Evolutionary conservation across 1,139 yeast species (phyloP).

Genomic region (Debaryomycetaceae sp.): DNA sequence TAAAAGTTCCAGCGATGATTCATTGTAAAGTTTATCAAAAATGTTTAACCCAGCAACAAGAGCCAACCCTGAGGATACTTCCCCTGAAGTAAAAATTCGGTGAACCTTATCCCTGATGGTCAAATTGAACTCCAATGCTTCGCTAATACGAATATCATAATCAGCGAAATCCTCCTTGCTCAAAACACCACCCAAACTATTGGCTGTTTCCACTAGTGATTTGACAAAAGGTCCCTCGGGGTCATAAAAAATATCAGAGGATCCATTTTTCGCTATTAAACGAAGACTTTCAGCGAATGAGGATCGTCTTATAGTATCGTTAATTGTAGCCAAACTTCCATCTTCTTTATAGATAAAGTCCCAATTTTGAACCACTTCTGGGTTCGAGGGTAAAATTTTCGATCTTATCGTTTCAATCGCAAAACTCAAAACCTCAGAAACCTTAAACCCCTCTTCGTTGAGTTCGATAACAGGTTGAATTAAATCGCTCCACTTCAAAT

Average conservation of each 20-base stretch:
- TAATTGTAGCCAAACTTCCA: slow-evolving; percentile 36
- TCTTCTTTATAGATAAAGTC: slow-evolving; percentile 44
- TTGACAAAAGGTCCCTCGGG: slow-evolving; percentile 73
- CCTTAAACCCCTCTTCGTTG: slow-evolving; percentile 65
- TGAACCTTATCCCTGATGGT: slow-evolving; percentile 32
- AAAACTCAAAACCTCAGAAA: slow-evolving; percentile 45
- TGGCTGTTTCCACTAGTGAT: slow-evolving; percentile 45
- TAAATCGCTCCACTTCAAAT: slow-evolving; percentile 67
- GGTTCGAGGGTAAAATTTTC: slow-evolving; percentile 26
- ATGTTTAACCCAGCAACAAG: slow-evolving; percentile 72
- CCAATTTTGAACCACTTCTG: slow-evolving; percentile 46
- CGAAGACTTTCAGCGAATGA: slow-evolving; percentile 64
- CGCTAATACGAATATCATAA: slow-evolving; percentile 54
- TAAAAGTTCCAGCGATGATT: slow-evolving; percentile 23
- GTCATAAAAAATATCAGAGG: slow-evolving; percentile 75
- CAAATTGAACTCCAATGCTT: slow-evolving; percentile 48
- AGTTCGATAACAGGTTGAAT: slow-evolving; percentile 72
- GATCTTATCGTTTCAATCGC: slow-evolving; percentile 21
- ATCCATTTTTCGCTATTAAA: slow-evolving; percentile 69
- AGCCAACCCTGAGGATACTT: slow-evolving; percentile 84
- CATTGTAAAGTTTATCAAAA: slow-evolving; percentile 33
- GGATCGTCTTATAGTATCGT: slow-evolving; percentile 61
- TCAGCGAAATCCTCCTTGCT: slow-evolving; percentile 58
- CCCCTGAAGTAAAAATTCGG: slow-evolving; percentile 65
- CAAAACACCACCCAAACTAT: slow-evolving; percentile 58